Conservation (phyloP, 1,139 yeast species). For the Geotrichum klebahnii region DNA sequence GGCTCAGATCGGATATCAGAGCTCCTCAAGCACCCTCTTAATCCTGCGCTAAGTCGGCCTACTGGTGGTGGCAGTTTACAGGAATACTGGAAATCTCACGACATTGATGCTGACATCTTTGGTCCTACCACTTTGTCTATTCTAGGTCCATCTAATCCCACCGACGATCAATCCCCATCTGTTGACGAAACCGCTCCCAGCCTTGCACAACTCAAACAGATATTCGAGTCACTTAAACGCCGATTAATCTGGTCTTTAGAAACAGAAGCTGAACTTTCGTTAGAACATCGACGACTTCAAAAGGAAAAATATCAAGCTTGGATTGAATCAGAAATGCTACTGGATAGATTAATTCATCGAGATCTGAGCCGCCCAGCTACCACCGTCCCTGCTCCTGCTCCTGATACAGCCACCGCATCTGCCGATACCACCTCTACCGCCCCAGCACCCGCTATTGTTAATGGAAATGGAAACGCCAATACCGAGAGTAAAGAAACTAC, state of each 20-base stretch:
- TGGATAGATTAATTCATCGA: slow-evolving; percentile 48
- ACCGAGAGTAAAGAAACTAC: too few relatives aligned
- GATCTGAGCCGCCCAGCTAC: too few relatives aligned
- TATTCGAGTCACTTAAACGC: slow-evolving; percentile 38
- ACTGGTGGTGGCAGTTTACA: slow-evolving; percentile 22
- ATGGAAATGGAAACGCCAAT: too few relatives aligned
- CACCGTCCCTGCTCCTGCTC: too few relatives aligned
- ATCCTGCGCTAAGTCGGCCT: slow-evolving; percentile 14
- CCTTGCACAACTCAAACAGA: slow-evolving; percentile 24
- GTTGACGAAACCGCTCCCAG: slow-evolving; percentile 5
- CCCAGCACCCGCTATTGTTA: too few relatives aligned
- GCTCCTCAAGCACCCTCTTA: slow-evolving; percentile 12
- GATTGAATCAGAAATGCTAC: slow-evolving; percentile 54
- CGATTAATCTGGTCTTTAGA: slow-evolving; percentile 48
- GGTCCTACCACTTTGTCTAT: slow-evolving; percentile 18
- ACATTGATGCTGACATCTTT: slow-evolving; percentile 18
- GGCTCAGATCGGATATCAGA: slow-evolving; percentile 17
- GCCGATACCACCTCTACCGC: too few relatives aligned
- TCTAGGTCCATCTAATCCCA: not conserved
- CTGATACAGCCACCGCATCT: too few relatives aligned
- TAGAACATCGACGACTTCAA: slow-evolving; percentile 42
- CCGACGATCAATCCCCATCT: not conserved
- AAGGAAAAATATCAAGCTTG: slow-evolving; percentile 47
- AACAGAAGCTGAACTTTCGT: slow-evolving; percentile 47
- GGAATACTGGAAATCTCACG: slow-evolving; percentile 9